A percentile compares a stretch with the other conserved stretches of the same genome.
Evolutionary conservation across 768 basidiomycete genomes (phyloP).

Genomic region (Kwoniella botswanensis): DNA sequence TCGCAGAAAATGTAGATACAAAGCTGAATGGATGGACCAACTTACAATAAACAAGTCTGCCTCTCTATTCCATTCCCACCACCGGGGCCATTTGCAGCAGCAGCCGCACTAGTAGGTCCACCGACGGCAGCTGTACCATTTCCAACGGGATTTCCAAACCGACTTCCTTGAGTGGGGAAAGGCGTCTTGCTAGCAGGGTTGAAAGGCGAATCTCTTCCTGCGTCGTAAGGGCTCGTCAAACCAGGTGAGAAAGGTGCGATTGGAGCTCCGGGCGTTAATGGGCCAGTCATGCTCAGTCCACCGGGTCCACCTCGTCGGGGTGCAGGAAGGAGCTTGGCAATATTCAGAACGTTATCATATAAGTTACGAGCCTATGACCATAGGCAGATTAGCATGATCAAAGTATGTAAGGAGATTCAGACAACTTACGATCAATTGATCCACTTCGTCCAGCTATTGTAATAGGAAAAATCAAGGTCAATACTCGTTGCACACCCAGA

Average conservation of each 20-base stretch:
- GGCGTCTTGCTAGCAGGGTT: conserved; percentile 57
- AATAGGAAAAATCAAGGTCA: background rate
- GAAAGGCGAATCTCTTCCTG: conserved; percentile 57
- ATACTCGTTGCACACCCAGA: background rate
- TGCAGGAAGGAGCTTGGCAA: conserved; percentile 89
- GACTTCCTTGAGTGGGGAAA: conserved; percentile 49
- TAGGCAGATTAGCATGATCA: background rate
- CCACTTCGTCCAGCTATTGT: conserved; percentile 81
- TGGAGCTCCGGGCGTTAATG: conserved; percentile 60
- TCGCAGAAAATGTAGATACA: background rate
- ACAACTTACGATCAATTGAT: conserved; percentile 78
- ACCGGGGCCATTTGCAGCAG: conserved; percentile 61
- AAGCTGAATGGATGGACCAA: background rate
- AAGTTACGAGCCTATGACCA: conserved; percentile 74
- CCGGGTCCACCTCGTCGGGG: conserved; percentile 65
- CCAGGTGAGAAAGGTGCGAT: conserved; percentile 45
- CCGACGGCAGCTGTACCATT: conserved; percentile 9
- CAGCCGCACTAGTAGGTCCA: conserved; percentile 7
- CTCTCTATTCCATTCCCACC: conserved; percentile 36
- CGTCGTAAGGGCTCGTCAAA: conserved; percentile 53
- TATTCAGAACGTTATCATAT: conserved; percentile 90
- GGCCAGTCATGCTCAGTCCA: conserved; percentile 56
- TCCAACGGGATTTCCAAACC: conserved; percentile 38
- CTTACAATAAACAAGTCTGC: conserved; percentile 57
- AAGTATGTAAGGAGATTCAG: background rate